Conservation (phyloP, 139 green algal genomes). For the Chlorella ohadii region DNA sequence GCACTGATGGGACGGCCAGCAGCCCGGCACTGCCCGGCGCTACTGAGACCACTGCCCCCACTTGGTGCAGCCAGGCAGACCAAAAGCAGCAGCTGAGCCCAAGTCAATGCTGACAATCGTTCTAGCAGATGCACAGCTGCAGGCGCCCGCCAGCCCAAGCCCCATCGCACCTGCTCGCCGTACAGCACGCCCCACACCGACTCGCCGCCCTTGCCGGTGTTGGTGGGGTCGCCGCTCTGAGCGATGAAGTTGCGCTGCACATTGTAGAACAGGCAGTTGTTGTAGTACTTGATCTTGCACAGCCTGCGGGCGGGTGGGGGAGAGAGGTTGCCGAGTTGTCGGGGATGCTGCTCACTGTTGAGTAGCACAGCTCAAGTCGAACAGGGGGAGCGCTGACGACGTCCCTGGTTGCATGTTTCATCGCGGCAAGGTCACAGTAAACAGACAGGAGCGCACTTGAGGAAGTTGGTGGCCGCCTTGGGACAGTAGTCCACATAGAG, state of each 20-base stretch:
- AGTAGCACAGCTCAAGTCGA: too few species aligned
- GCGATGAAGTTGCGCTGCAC: conserved; percentile 89
- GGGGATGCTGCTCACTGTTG: too few species aligned
- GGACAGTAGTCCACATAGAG: conserved; percentile 88
- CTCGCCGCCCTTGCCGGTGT: conserved; percentile 88
- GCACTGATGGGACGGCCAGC: background rate
- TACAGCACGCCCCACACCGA: conserved; percentile 81
- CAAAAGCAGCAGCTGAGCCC: background rate
- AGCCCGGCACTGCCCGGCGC: conserved; percentile 32
- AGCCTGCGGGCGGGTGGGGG: conserved; percentile 34
- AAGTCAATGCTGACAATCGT: too few species aligned
- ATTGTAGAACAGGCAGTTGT: conserved; percentile 93
- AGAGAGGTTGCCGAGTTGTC: background rate
- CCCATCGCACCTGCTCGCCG: conserved; percentile 22
- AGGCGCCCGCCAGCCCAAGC: too few species aligned
- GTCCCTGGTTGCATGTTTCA: too few species aligned
- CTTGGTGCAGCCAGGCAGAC: background rate
- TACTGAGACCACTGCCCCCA: too few species aligned
- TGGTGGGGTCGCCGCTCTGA: conserved; percentile 90
- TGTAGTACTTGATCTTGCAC: conserved; percentile 93
- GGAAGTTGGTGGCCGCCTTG: conserved; percentile 87
- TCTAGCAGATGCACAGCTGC: too few species aligned
- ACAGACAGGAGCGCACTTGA: conserved; percentile 68
- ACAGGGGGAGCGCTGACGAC: too few species aligned
- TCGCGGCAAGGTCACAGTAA: too few species aligned